Conservation (phyloP, 2,329 filamentous ascomycete species). For the Pestalotiopsis sp. region DNA sequence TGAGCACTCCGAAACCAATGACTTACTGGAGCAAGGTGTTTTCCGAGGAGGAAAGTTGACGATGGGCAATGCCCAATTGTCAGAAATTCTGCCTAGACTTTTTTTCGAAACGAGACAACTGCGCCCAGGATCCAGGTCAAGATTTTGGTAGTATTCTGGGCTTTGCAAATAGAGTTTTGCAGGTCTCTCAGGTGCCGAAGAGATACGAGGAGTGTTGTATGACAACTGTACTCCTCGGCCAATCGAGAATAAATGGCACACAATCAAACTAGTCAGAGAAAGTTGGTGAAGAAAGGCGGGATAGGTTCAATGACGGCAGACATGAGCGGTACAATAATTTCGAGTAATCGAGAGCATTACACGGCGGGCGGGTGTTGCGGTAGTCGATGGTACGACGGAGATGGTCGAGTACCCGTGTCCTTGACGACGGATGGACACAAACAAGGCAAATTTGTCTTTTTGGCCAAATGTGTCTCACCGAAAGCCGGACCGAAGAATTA, state of each 20-base stretch:
- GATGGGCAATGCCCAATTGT: background rate
- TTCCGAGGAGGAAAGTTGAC: background rate
- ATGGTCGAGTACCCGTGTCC: constrained; percentile 4
- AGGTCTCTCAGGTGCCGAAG: background rate
- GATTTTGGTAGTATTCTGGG: background rate
- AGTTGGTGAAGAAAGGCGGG: background rate
- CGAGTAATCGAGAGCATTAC: constrained; percentile 23
- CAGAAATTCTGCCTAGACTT: background rate
- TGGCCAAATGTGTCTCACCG: constrained; percentile 4
- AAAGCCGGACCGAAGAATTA: background rate
- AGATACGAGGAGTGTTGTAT: background rate
- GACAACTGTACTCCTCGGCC: background rate
- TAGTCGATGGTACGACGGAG: constrained; percentile 13
- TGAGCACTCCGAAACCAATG: background rate
- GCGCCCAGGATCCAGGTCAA: background rate
- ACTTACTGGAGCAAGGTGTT: constrained; percentile 4
- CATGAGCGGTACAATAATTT: constrained; percentile 24
- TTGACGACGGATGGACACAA: constrained; percentile 10
- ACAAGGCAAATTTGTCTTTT: constrained; percentile 8
- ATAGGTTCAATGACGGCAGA: constrained; percentile 21
- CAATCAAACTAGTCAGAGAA: background rate
- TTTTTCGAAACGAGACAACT: background rate
- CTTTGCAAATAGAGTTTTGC: background rate
- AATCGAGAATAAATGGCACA: background rate
- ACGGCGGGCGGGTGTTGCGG: constrained; percentile 17